A percentile compares a stretch with the other conserved stretches of the same genome.
These are phyloP conservation scores for Elaeis oleifera DNA, from an alignment of 202 grass and related monocot species.

Conservation along the genomic window DNA sequence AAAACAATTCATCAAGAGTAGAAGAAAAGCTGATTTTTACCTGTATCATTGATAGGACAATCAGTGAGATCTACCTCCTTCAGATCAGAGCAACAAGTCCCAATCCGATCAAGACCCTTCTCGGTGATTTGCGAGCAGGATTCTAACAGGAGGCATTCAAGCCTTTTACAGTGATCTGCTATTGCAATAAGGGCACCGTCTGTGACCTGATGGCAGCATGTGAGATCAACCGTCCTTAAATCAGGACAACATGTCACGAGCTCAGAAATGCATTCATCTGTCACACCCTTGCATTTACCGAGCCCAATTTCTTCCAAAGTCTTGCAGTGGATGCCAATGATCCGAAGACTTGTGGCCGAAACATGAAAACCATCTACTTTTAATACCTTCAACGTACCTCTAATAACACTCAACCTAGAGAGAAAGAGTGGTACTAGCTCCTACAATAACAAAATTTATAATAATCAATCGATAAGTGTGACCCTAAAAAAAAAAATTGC, in stretches of 20 bases:
- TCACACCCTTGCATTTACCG: constrained; percentile 75
- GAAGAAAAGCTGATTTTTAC: constrained; percentile 15
- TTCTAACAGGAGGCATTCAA: constrained; percentile 58
- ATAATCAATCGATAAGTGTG: constrained; percentile 4
- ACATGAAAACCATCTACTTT: constrained; percentile 82
- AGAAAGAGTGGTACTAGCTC: constrained; percentile 56
- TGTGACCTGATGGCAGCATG: constrained; percentile 61
- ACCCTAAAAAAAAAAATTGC: neutral
- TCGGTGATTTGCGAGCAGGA: constrained; percentile 74
- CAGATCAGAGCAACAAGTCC: constrained; percentile 52
- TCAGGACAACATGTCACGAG: constrained; percentile 48
- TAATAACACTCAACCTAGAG: constrained; percentile 52
- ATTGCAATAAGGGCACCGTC: constrained; percentile 60
- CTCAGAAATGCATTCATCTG: constrained; percentile 69
- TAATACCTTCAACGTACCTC: constrained; percentile 56
- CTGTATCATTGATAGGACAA: constrained; percentile 64
- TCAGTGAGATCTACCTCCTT: constrained; percentile 95
- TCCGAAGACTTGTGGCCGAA: constrained; percentile 41
- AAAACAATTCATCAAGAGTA: neutral
- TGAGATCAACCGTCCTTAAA: constrained; percentile 71
- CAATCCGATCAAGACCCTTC: constrained; percentile 58
- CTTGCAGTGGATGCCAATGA: constrained; percentile 50
- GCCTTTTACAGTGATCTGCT: constrained; percentile 64
- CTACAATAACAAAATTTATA: constrained; percentile 36
- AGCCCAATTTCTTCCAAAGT: constrained; percentile 80